These are phyloP conservation scores for Leishmania major DNA, from an alignment of 208 protist species.

Conservation along the genomic window DNA sequence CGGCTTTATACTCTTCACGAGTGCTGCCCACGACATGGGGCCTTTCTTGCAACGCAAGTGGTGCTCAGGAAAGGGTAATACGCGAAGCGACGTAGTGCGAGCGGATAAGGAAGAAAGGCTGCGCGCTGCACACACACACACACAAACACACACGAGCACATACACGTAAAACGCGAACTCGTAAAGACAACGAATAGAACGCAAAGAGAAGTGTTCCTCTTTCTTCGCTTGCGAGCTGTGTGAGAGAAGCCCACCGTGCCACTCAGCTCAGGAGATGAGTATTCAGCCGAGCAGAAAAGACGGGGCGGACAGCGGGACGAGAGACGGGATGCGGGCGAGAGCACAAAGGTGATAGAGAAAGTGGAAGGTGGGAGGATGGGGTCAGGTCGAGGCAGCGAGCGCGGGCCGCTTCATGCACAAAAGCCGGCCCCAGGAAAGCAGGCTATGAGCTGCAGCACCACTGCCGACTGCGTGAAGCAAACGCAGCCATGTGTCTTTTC, in stretches of 20 bases:
- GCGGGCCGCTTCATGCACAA: background rate
- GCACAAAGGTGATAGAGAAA: background rate
- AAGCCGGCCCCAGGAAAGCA: too few species aligned
- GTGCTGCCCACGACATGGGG: conserved; percentile 75
- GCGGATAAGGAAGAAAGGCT: background rate
- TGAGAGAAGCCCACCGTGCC: background rate
- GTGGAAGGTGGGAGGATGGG: background rate
- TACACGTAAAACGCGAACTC: background rate
- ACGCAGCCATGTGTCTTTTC: background rate
- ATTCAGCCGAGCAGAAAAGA: background rate
- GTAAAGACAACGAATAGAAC: background rate
- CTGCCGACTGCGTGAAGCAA: background rate
- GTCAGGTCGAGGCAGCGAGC: background rate
- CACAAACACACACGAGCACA: background rate
- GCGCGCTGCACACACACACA: background rate
- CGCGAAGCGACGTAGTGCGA: too few species aligned
- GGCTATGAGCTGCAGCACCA: background rate
- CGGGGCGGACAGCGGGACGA: background rate
- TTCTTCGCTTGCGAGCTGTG: background rate
- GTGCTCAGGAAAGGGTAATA: background rate
- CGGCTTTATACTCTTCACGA: conserved; percentile 50
- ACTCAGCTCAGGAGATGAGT: background rate
- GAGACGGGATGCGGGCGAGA: background rate
- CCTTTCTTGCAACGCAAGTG: background rate
- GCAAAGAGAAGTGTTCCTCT: too few species aligned